Conservation (phyloP, 2,329 filamentous ascomycete genomes). For the Massarina eburnea region DNA sequence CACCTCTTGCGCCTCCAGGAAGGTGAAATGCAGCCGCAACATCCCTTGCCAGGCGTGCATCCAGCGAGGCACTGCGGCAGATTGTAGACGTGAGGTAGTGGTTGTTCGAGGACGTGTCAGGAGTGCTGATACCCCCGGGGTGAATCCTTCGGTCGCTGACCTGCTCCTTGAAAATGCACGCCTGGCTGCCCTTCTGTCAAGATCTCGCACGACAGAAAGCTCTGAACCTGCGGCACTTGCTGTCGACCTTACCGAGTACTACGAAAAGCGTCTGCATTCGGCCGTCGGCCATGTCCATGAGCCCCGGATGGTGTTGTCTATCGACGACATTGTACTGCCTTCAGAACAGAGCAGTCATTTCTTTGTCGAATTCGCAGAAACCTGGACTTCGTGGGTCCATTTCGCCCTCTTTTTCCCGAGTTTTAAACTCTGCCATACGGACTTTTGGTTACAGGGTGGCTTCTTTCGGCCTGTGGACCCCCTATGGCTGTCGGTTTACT, state of each 20-base stretch:
- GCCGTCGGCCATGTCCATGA: constrained; percentile 4
- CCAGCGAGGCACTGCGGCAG: constrained; percentile 7
- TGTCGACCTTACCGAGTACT: constrained; percentile 16
- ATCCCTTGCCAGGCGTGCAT: constrained; percentile 15
- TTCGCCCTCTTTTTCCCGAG: constrained; percentile 14
- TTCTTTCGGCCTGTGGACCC: constrained; percentile 8
- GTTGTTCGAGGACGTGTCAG: constrained; percentile 13
- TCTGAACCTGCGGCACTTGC: not conserved
- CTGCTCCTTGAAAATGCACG: constrained; percentile 14
- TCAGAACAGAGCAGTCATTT: constrained; percentile 6
- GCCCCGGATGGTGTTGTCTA: constrained; percentile 6
- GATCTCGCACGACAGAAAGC: not conserved
- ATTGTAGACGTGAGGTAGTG: constrained; percentile 13
- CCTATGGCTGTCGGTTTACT: constrained; percentile 13
- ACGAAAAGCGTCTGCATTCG: constrained; percentile 12
- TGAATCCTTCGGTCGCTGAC: constrained; percentile 8
- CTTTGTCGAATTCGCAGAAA: constrained; percentile 9
- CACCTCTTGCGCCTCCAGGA: constrained; percentile 12
- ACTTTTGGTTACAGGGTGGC: constrained; percentile 6
- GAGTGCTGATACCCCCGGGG: constrained; percentile 7
- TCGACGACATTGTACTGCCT: constrained; percentile 6
- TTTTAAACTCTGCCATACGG: constrained; percentile 8
- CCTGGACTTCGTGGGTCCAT: constrained; percentile 16
- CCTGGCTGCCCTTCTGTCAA: constrained; percentile 8
- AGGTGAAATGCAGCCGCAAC: constrained; percentile 12